phyloP scores from a whole-genome alignment of 306 rosid genomes.

The Prunus salicina region DNA sequence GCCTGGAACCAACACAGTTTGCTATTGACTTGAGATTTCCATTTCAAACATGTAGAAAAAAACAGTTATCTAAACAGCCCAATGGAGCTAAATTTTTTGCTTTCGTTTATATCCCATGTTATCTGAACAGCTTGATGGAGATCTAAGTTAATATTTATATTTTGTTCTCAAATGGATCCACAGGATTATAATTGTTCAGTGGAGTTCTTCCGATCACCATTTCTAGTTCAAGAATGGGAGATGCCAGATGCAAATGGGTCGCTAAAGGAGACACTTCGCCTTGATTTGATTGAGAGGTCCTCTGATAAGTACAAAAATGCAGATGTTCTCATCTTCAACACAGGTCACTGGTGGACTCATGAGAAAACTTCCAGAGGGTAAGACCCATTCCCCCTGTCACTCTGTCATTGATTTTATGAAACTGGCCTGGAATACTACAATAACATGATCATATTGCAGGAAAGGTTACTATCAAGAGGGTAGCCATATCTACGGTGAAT shows the following conservation, averaged over 20 bases:
- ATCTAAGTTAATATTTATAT: background rate
- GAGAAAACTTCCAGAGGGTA: slow-evolving; percentile 28
- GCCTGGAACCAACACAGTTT: background rate
- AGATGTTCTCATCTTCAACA: slow-evolving; percentile 26
- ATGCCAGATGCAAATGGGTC: slow-evolving; percentile 14
- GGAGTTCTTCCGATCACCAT: slow-evolving; percentile 26
- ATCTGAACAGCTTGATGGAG: background rate
- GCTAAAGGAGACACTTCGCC: slow-evolving; percentile 19
- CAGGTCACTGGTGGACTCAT: slow-evolving; percentile 34
- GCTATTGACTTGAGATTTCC: background rate
- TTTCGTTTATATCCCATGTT: background rate
- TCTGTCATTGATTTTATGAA: background rate
- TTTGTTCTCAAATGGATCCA: background rate
- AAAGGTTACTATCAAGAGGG: slow-evolving; percentile 28
- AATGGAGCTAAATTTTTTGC: background rate
- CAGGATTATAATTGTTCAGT: slow-evolving; percentile 27
- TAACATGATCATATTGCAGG: slow-evolving; percentile 10
- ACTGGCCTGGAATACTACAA: background rate
- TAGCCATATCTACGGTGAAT: slow-evolving; percentile 4
- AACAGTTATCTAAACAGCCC: background rate
- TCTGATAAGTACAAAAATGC: slow-evolving; percentile 19
- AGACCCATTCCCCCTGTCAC: background rate
- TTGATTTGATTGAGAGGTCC: slow-evolving; percentile 22
- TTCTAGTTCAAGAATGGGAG: slow-evolving; percentile 30
- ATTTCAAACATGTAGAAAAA: background rate